Evolutionary conservation across 352 stramenopile genomes (phyloP), one percentile per base, ranked within the genome.

Genomic region (Globisporangium barbulae): DNA sequence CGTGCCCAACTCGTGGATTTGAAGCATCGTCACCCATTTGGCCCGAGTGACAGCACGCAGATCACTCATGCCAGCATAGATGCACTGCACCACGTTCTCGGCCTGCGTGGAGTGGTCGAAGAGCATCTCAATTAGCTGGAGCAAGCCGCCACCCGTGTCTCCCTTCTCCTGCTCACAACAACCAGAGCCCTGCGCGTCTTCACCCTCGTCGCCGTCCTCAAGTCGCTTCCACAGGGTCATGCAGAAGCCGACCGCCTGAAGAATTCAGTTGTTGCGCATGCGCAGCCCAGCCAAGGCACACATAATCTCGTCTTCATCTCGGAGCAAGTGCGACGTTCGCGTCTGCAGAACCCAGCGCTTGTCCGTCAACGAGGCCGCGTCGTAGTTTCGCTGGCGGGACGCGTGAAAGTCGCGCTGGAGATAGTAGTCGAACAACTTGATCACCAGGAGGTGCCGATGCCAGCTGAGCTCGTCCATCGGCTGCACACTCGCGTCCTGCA

Each of bases 31-130:
- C 7, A 30, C 3, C 5, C 28, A 56, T 1, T 44, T 22, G 4
- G 3, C 31, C 5, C 5, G 19, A 5, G 31, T n/a, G n/a, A 1
- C 52, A 17, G 31, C 7, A 15, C 3, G n/a, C 52, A 57, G 31
- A 8, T 57, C 52, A 19, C 4, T 17, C n/a, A 31, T 28, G 30
- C 19, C 52, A 17, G 52, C 9, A 5, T 41, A 5, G 21, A 57
- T 57, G 31, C 52, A n/a, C 31, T 57, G 52, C 30, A 42, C 52
- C 30, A 42, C 19, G 19, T 57, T 57, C 19, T 45, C 31, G 7
- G 21, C 31, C 31, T 57, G 52, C 28, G 31, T 31, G 12, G 52
- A 44, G 31, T 17, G 25, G 17, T 1, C 2, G 30, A 56, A 42
- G 1, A 56, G 50, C 30, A 56, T 42, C 19, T 56, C 50, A 13